phyloP scores from a whole-genome alignment of 208 protist genomes.

The Leishmania tropica region DNA sequence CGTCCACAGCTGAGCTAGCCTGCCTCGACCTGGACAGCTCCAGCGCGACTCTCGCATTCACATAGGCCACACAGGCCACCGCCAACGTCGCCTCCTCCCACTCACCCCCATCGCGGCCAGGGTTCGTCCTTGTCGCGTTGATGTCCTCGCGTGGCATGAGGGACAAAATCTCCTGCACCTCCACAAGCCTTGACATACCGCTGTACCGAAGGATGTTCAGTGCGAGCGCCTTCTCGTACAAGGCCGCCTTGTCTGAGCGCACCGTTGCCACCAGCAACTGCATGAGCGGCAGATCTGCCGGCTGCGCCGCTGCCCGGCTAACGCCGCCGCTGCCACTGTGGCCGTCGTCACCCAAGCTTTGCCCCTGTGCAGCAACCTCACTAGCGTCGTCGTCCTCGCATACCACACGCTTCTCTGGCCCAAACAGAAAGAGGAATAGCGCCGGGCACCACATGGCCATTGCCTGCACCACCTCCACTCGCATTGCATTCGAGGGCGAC shows the following conservation, averaged over 20 bases:
- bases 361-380: neutral
- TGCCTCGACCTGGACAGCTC: constrained; percentile 3
- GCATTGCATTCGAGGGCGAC: constrained; percentile 27
- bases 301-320: constrained; percentile 2
- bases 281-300: constrained; percentile 26
- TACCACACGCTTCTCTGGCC: constrained; percentile 7
- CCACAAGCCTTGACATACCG: constrained; percentile 19
- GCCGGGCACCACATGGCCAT: constrained; percentile 32
- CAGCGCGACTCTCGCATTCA: constrained; percentile 15
- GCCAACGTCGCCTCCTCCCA: constrained; percentile 22
- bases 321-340: constrained; percentile 1
- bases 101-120: neutral
- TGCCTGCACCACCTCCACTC: constrained; percentile 29
- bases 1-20: neutral
- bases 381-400: constrained; percentile 1
- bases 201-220: constrained; percentile 26
- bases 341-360: neutral
- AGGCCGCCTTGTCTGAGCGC: constrained; percentile 15
- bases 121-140: neutral
- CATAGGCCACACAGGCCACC: constrained; percentile 17
- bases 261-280: constrained; percentile 23
- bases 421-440: constrained; percentile 28
- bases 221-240: constrained; percentile 31
- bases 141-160: constrained; percentile 3
- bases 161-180: constrained; percentile 11